These are phyloP conservation scores for Fragaria ananassa DNA, from an alignment of 306 rosid genomes.

Conservation along the genomic window DNA sequence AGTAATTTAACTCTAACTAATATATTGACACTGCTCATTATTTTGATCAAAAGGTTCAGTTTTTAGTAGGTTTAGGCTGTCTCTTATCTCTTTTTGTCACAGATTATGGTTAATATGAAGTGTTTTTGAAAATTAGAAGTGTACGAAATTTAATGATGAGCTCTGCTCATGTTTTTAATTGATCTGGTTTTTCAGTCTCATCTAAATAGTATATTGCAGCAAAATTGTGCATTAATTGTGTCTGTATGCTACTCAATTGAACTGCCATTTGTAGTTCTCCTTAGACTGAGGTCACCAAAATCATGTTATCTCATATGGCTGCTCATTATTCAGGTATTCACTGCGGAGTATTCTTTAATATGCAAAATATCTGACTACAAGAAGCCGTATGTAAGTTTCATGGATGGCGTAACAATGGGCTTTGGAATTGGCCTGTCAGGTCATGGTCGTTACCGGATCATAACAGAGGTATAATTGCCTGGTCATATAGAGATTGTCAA, in stretches of 20 bases:
- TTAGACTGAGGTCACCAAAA: slow-evolving; percentile 26
- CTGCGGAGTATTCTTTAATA: slow-evolving; percentile 90
- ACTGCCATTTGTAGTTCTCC: slow-evolving; percentile 15
- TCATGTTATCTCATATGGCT: slow-evolving; percentile 18
- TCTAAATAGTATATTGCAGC: not conserved
- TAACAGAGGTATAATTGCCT: slow-evolving; percentile 71
- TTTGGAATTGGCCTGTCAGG: slow-evolving; percentile 97
- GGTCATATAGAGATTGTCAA: slow-evolving; percentile 13
- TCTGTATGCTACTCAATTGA: not conserved
- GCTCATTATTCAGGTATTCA: slow-evolving; percentile 61
- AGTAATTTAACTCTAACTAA: not conserved
- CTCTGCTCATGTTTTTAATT: not conserved
- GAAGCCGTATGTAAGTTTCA: slow-evolving; percentile 87
- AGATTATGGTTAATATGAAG: not conserved
- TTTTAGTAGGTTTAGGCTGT: not conserved
- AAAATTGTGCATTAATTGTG: not conserved
- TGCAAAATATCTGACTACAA: slow-evolving; percentile 84
- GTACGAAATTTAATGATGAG: not conserved
- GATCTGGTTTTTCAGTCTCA: not conserved
- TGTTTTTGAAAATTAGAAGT: not conserved
- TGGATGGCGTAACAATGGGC: slow-evolving; percentile 99
- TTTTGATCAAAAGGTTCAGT: slow-evolving; percentile 5
- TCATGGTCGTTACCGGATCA: slow-evolving; percentile 83
- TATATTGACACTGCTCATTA: not conserved
- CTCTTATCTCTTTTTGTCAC: not conserved